Conservation (phyloP, 148 eudicot species). For the Spergularia bocconei region DNA sequence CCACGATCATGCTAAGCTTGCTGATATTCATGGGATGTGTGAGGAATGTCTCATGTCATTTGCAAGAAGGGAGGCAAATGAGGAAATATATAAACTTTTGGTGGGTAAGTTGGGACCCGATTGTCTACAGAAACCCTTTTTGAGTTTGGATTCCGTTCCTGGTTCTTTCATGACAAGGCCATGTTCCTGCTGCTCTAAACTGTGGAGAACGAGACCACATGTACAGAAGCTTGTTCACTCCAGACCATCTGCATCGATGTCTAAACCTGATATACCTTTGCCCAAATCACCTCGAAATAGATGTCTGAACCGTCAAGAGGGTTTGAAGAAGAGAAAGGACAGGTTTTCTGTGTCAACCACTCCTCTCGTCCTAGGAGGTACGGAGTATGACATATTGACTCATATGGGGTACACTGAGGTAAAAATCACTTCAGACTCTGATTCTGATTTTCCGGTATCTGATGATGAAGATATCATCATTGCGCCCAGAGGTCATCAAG, state of each 20-base stretch:
- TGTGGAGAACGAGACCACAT: constrained; percentile 47
- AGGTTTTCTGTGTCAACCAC: constrained; percentile 37
- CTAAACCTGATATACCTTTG: constrained; percentile 56
- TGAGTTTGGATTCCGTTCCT: constrained; percentile 32
- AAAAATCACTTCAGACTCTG: constrained; percentile 60
- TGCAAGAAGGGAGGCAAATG: constrained; percentile 34
- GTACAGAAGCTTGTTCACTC: constrained; percentile 47
- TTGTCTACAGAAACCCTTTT: constrained; percentile 36
- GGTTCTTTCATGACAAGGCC: constrained; percentile 35
- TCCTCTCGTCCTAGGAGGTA: constrained; percentile 28
- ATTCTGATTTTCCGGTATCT: constrained; percentile 52
- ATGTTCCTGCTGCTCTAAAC: constrained; percentile 63
- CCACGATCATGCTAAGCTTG: constrained; percentile 53
- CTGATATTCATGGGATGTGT: constrained; percentile 54
- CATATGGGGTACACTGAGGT: constrained; percentile 60
- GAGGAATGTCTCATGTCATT: constrained; percentile 62
- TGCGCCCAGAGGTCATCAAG: constrained; percentile 22
- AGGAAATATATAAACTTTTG: constrained; percentile 45
- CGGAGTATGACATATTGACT: constrained; percentile 36
- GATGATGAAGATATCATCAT: constrained; percentile 49
- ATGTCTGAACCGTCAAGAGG: constrained; percentile 57
- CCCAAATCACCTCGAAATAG: constrained; percentile 57
- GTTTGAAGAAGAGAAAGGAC: constrained; percentile 52
- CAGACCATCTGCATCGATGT: constrained; percentile 32
- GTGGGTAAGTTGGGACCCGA: constrained; percentile 51